Percentiles rank a stretch among this genome's conserved stretches.
These are phyloP conservation scores for Coriaria nepalensis DNA, from an alignment of 306 rosid genomes.

Conservation along the genomic window DNA sequence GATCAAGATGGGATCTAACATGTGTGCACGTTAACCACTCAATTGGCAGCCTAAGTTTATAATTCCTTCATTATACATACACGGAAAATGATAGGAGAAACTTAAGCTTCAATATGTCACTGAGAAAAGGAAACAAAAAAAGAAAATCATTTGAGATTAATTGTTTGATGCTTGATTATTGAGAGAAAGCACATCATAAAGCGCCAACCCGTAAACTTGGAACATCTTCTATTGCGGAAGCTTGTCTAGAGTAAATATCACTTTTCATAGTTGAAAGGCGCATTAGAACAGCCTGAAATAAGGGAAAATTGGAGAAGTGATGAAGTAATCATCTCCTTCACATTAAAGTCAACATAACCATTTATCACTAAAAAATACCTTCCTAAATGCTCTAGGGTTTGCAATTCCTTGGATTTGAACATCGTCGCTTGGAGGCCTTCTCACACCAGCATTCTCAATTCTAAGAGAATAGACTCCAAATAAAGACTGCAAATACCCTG, in stretches of 20 bases:
- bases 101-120: background rate
- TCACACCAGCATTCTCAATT: slow-evolving; percentile 69
- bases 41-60: no score
- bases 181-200: no score
- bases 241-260: slow-evolving; percentile 43
- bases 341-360: background rate
- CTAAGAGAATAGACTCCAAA: slow-evolving; percentile 74
- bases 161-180: slow-evolving; percentile 4
- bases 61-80: no score
- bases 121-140: background rate
- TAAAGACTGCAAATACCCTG: slow-evolving; percentile 81
- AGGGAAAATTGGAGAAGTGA: slow-evolving; percentile 10
- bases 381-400: slow-evolving; percentile 68
- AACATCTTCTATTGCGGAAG: slow-evolving; percentile 38
- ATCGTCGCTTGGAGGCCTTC: slow-evolving; percentile 84
- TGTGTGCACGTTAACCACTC: no score
- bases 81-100: no score
- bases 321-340: background rate
- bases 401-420: slow-evolving; percentile 82
- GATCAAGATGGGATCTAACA: no score
- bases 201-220: slow-evolving; percentile 38
- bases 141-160: background rate
- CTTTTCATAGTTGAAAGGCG: slow-evolving; percentile 53
- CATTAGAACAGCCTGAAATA: slow-evolving; percentile 73
- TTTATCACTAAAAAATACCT: slow-evolving; percentile 28